phyloP scores from a whole-genome alignment of 2,329 filamentous ascomycete genomes.

The Clonostachys sp. region DNA sequence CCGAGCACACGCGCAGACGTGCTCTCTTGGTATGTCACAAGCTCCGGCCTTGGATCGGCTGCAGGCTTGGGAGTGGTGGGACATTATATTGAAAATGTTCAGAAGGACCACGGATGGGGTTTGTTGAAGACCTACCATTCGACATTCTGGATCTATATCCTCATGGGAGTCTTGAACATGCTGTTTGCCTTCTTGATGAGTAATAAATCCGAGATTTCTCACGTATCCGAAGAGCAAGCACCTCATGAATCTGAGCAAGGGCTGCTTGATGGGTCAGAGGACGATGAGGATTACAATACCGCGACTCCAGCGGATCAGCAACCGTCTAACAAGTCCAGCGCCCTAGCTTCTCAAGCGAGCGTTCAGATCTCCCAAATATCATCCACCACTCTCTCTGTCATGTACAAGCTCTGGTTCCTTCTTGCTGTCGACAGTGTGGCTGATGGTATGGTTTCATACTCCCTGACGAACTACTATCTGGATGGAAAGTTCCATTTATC shows the following conservation, averaged over 20 bases:
- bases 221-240: conserved; percentile 2
- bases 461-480: conserved; percentile 54
- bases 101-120: conserved; percentile 39
- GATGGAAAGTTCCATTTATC: conserved; percentile 48
- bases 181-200: conserved; percentile 39
- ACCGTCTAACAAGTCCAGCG: background rate
- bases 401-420: conserved; percentile 62
- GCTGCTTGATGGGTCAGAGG: conserved; percentile 12
- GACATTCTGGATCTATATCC: conserved; percentile 53
- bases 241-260: conserved; percentile 10
- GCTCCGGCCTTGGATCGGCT: conserved; percentile 48
- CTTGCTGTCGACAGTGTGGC: conserved; percentile 60
- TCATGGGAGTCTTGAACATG: conserved; percentile 49
- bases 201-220: conserved; percentile 39
- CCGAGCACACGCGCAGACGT: conserved; percentile 54
- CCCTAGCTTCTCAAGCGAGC: background rate
- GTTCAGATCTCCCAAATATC: conserved; percentile 48
- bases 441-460: conserved; percentile 59
- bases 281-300: conserved; percentile 7
- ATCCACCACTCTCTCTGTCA: conserved; percentile 46
- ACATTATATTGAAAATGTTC: conserved; percentile 41
- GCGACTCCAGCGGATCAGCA: conserved; percentile 1
- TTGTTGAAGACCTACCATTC: conserved; percentile 48
- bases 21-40: conserved; percentile 62
- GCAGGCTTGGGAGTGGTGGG: conserved; percentile 48